Conservation (phyloP, 495 filamentous ascomycete species). For the Aspergillus coremiiformis region DNA sequence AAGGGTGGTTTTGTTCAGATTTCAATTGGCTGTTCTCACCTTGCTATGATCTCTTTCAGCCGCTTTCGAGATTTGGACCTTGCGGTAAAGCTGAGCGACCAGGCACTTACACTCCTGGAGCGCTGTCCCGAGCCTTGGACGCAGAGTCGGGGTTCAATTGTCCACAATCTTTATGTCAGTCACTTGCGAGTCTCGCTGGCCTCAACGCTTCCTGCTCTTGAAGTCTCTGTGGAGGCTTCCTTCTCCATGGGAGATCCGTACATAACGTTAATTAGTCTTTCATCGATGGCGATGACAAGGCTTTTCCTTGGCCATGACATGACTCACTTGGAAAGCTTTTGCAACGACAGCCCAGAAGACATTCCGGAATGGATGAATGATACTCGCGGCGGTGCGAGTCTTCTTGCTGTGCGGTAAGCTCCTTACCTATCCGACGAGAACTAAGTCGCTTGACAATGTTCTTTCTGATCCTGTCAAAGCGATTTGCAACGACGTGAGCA, state of each 20-base stretch:
- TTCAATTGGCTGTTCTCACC: slow-evolving; percentile 66
- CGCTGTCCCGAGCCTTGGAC: slow-evolving; percentile 61
- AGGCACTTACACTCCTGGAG: slow-evolving; percentile 60
- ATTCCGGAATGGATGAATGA: slow-evolving; percentile 66
- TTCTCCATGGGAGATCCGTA: slow-evolving; percentile 67
- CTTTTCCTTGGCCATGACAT: slow-evolving; percentile 71
- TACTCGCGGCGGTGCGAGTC: slow-evolving; percentile 68
- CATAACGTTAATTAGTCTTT: slow-evolving; percentile 66
- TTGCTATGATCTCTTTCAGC: slow-evolving; percentile 63
- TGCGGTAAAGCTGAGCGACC: slow-evolving; percentile 54
- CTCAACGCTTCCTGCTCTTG: slow-evolving; percentile 53
- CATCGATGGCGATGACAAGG: slow-evolving; percentile 59
- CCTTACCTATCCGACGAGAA: not conserved
- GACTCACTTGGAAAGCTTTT: slow-evolving; percentile 65
- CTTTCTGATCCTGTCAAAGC: not conserved
- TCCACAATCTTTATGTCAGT: slow-evolving; percentile 66
- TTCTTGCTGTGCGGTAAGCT: slow-evolving; percentile 51
- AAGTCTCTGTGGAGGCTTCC: slow-evolving; percentile 63
- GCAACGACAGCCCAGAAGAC: slow-evolving; percentile 66
- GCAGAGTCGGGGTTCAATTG: slow-evolving; percentile 60
- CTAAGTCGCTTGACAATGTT: not conserved
- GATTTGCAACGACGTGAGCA: not conserved
- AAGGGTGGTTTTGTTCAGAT: slow-evolving; percentile 63
- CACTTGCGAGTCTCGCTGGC: slow-evolving; percentile 61
- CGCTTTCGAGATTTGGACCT: slow-evolving; percentile 68